A percentile compares a stretch with the other conserved stretches of the same genome.
These are phyloP conservation scores for Suillus hirtellus DNA, from an alignment of 768 basidiomycete genomes.

Conservation along the genomic window DNA sequence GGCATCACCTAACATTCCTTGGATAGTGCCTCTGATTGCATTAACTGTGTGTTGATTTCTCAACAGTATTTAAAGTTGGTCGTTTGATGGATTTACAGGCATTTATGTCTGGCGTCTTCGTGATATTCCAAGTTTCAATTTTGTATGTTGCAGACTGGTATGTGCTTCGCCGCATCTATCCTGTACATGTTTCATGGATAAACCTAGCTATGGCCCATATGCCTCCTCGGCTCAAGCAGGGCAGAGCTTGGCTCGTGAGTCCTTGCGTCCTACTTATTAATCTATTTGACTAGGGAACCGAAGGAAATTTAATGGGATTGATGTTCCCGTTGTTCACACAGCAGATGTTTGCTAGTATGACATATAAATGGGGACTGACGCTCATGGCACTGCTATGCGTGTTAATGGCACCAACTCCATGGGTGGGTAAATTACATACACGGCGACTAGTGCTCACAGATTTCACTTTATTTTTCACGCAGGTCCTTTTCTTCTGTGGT, in stretches of 20 bases:
- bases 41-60: constrained; percentile 20
- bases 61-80: background rate
- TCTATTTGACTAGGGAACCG: background rate
- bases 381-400: constrained; percentile 42
- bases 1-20: constrained; percentile 52
- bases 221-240: constrained; percentile 58
- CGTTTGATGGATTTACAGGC: constrained; percentile 27
- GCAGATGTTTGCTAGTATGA: constrained; percentile 46
- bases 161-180: constrained; percentile 12
- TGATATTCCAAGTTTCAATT: constrained; percentile 47
- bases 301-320: constrained; percentile 42
- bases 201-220: constrained; percentile 41
- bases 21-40: constrained; percentile 46
- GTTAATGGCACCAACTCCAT: constrained; percentile 47
- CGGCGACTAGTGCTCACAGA: background rate
- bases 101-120: constrained; percentile 39
- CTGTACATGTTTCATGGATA: background rate
- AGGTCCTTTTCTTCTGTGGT: constrained; percentile 34
- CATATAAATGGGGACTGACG: constrained; percentile 51
- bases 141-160: constrained; percentile 55
- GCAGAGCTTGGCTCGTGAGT: constrained; percentile 47
- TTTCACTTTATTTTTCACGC: constrained; percentile 4
- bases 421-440: constrained; percentile 28
- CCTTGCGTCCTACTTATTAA: background rate
- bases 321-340: constrained; percentile 52